Evolutionary conservation across 2,329 filamentous ascomycete species (phyloP), one percentile per base, ranked within the genome.

Genomic region (Phyllosticta ampelicida): DNA sequence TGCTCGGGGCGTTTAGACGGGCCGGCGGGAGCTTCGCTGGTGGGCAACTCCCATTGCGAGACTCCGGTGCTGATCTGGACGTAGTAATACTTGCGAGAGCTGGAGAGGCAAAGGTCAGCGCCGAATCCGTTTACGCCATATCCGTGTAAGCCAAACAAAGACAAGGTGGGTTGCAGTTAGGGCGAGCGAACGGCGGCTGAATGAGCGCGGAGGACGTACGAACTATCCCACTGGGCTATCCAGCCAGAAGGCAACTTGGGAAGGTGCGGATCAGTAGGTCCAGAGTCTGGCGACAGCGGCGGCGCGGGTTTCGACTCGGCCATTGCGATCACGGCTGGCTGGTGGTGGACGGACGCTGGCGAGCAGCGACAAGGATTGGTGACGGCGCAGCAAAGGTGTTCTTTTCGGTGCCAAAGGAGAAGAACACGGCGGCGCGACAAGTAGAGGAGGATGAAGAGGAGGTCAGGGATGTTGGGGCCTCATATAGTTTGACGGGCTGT

Each of bases 31-130:
- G 53, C 56, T 51, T 61, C 53, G 36, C 65, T 64, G 58, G 82
- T 87, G 29, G 86, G 86, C 29, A 80, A 78, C n/a, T 88, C 85
- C 86, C 86, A 89, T 71, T 88, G 85, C 62, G 85, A 87, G 44
- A 82, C 77, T 53, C 86, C 86, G 8, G 85, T 88, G 56, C 83
- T 84, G 57, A 89, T 80, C 71, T 88, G 85, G 54, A 89, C 86
- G 69, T 82, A 73, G 64, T 73, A 73, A 62, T 73, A 73, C 65
- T 72, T 72, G 58, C 67, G 66, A 21, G 70, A 72, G 53, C 70
- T 73, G 57, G 66, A 65, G 18, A 70, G 51, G 66, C 71, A 60
- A 36, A 18, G 36, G 50, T n/a, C n/a, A n/a, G n/a, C n/a, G n/a
- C n/a, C n/a, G n/a, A n/a, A n/a, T n/a, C n/a, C n/a, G 56, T 58